phyloP scores from a whole-genome alignment of 2,329 filamentous ascomycete genomes.

The Botrytis cinerea region DNA sequence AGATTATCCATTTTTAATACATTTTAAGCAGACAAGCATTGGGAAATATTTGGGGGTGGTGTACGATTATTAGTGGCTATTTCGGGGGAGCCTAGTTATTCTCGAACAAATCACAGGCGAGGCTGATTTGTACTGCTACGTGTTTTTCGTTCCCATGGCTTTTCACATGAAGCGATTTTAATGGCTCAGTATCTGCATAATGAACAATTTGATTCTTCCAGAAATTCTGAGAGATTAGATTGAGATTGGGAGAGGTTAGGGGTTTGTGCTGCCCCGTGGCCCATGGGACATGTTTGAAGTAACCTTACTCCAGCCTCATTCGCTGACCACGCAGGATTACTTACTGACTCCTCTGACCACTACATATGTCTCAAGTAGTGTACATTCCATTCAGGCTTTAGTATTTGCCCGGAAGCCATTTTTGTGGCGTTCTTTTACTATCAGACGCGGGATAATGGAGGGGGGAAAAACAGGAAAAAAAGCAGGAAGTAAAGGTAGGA shows the following conservation, averaged over 20 bases:
- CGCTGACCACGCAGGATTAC: constrained; percentile 1
- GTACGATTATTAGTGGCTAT: background rate
- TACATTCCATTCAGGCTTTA: background rate
- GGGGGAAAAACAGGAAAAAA: too few relatives aligned
- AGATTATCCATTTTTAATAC: background rate
- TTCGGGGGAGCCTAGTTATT: background rate
- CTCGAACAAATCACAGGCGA: background rate
- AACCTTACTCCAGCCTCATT: constrained; percentile 19
- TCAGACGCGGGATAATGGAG: background rate
- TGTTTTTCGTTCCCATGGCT: background rate
- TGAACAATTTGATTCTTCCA: background rate
- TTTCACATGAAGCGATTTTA: constrained; percentile 6
- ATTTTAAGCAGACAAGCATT: background rate
- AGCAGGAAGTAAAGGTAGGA: background rate
- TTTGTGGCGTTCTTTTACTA: background rate
- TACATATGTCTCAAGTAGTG: background rate
- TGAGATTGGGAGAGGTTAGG: background rate
- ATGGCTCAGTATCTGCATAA: background rate
- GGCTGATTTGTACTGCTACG: background rate
- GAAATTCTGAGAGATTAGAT: constrained; percentile 4
- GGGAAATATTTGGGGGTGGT: background rate
- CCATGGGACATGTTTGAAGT: background rate
- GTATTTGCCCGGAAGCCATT: background rate
- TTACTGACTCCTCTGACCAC: background rate
- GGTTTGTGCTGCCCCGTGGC: background rate